Evolutionary conservation across 139 green algal species (phyloP).

Genomic region (Picochlorum sp.): DNA sequence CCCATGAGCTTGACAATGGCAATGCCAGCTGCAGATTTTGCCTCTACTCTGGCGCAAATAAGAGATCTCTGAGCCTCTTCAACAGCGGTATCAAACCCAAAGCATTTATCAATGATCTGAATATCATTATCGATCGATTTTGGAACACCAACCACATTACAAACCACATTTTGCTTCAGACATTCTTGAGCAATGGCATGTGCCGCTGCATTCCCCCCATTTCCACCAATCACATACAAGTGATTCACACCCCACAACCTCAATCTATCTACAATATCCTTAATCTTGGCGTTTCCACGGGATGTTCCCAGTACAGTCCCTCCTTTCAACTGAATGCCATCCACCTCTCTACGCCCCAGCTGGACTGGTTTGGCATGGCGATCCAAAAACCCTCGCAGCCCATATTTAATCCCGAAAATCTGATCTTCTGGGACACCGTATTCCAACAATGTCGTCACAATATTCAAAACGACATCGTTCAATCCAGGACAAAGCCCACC

Average conservation of each 20-base stretch:
- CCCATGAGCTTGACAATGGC: conserved; percentile 99
- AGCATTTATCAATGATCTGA: conserved; percentile 65
- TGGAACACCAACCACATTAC: conserved; percentile 79
- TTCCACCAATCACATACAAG: conserved; percentile 80
- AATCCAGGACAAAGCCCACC: conserved; percentile 91
- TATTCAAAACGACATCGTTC: conserved; percentile 91
- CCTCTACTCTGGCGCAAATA: conserved; percentile 90
- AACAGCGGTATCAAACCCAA: conserved; percentile 92
- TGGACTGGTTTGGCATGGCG: conserved; percentile 69
- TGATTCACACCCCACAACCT: conserved; percentile 86
- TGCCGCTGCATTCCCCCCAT: conserved; percentile 77
- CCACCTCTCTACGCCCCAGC: conserved; percentile 63
- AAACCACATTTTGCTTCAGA: conserved; percentile 55
- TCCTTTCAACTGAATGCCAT: conserved; percentile 89
- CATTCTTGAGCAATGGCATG: conserved; percentile 76
- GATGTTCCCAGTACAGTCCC: conserved; percentile 92
- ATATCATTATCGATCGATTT: conserved; percentile 99
- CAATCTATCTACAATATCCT: conserved; percentile 84
- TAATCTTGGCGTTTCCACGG: conserved; percentile 82
- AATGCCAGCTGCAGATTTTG: conserved; percentile 69
- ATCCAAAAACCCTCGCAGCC: conserved; percentile 88
- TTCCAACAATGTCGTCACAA: conserved; percentile 64
- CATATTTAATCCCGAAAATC: conserved; percentile 87
- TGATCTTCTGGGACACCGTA: conserved; percentile 67
- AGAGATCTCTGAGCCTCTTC: conserved; percentile 93